phyloP scores from a whole-genome alignment of 1,284 basidiomycete genomes.

The Naganishia sp. region DNA sequence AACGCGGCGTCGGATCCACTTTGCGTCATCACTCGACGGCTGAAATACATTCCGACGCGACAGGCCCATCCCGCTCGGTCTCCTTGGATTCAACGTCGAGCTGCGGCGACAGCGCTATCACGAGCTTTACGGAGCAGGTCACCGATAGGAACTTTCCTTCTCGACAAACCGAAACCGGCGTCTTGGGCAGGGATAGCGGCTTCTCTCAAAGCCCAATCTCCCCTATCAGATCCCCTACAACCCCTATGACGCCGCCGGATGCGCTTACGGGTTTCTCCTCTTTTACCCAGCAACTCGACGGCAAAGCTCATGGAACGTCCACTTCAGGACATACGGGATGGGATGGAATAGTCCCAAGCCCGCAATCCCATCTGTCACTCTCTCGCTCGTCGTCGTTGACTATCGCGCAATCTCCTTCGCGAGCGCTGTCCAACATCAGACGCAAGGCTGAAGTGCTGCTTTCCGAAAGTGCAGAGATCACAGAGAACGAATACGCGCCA shows the following conservation, averaged over 20 bases:
- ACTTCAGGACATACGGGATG: too few species aligned
- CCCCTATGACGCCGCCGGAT: conserved; percentile 3
- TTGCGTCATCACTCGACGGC: too few species aligned
- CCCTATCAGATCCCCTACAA: neutral
- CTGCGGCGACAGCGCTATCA: conserved; percentile 7
- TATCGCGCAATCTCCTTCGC: conserved; percentile 8
- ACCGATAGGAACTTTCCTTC: neutral
- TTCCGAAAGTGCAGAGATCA: neutral
- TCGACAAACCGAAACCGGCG: neutral
- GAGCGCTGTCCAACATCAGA: conserved; percentile 1
- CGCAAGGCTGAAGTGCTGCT: conserved; percentile 3
- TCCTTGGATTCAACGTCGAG: neutral
- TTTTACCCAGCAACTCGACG: too few species aligned
- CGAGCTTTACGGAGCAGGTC: conserved; percentile 10
- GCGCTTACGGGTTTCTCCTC: neutral
- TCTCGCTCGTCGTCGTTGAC: conserved; percentile 13
- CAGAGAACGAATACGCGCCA: neutral
- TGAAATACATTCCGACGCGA: neutral
- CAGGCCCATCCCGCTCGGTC: neutral
- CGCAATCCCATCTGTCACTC: neutral
- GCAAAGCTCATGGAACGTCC: neutral
- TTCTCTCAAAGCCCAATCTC: too few species aligned
- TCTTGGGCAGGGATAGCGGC: neutral
- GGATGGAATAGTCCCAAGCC: neutral
- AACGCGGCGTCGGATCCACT: too few species aligned